Evolutionary conservation across 129 eudicot genomes (phyloP).

Genomic region (Daucus carota): DNA sequence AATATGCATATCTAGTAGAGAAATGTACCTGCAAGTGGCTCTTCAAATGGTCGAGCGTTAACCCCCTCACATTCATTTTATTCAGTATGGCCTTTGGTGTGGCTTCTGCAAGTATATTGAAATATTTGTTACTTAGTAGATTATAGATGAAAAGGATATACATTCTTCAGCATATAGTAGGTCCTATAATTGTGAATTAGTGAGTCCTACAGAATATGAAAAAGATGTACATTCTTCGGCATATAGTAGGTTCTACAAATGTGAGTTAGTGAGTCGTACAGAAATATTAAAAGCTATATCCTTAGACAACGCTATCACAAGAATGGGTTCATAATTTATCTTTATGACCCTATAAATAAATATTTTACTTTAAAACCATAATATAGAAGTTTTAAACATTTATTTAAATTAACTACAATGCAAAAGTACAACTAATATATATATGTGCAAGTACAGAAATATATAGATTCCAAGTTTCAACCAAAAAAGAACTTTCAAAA

Average conservation of each 20-base stretch:
- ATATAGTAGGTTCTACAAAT: neutral
- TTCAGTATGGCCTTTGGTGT: neutral
- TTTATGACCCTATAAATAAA: neutral
- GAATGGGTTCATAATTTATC: neutral
- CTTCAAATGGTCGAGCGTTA: neutral
- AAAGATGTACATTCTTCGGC: neutral
- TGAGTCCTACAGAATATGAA: neutral
- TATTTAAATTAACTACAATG: neutral
- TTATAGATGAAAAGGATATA: neutral
- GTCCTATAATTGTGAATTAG: neutral
- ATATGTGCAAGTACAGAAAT: neutral
- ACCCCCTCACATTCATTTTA: neutral
- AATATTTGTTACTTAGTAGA: neutral
- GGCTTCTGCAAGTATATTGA: neutral
- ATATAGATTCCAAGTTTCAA: neutral
- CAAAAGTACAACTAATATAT: neutral
- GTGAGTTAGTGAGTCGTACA: neutral
- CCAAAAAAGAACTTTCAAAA: neutral
- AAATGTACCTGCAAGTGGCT: conserved; percentile 2
- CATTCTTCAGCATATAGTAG: neutral
- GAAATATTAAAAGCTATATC: neutral
- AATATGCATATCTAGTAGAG: neutral
- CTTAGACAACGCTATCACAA: neutral
- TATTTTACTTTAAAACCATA: neutral
- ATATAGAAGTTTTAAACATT: neutral